A percentile compares a stretch with the other conserved stretches of the same genome.
These are phyloP conservation scores for Suhomyces yuchorum DNA, from an alignment of 1,139 yeast species.

Conservation along the genomic window DNA sequence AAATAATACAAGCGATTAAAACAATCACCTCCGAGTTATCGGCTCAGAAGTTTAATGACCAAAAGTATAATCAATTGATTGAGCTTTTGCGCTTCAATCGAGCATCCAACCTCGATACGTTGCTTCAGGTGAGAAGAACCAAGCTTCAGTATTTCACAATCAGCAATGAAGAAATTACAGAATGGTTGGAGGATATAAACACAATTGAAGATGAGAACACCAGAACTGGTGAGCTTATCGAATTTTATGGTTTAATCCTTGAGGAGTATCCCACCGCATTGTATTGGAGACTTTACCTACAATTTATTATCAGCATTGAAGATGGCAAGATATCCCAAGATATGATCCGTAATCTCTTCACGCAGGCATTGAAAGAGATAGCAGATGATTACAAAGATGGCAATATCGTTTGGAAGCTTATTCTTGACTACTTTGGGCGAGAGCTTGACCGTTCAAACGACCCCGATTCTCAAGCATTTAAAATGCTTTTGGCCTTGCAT, in stretches of 20 bases:
- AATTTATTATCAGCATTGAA: conserved; percentile 7
- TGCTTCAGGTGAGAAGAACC: conserved; percentile 8
- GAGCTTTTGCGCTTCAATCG: conserved; percentile 9
- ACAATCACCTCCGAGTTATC: conserved; percentile 6
- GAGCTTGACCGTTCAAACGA: conserved; percentile 19
- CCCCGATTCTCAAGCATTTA: conserved; percentile 17
- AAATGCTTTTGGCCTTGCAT: conserved; percentile 28
- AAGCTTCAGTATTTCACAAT: conserved; percentile 27
- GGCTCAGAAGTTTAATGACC: conserved; percentile 19
- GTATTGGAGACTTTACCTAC: conserved; percentile 20
- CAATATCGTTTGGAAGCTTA: conserved; percentile 37
- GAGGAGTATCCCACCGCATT: conserved; percentile 18
- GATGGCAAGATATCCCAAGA: conserved; percentile 5
- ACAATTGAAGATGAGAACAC: conserved; percentile 17
- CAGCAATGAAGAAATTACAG: conserved; percentile 25
- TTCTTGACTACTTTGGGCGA: conserved; percentile 16
- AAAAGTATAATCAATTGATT: conserved; percentile 21
- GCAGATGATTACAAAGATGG: conserved; percentile 39
- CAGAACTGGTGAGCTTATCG: conserved; percentile 16
- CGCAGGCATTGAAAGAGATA: conserved; percentile 30
- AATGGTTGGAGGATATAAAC: conserved; percentile 30
- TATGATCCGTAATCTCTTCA: conserved; percentile 15
- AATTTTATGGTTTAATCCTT: conserved; percentile 21
- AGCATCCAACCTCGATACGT: neutral
- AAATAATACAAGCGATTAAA: neutral